phyloP scores from a whole-genome alignment of 257 asterid genomes.

The Fraxinus quadrangulata region DNA sequence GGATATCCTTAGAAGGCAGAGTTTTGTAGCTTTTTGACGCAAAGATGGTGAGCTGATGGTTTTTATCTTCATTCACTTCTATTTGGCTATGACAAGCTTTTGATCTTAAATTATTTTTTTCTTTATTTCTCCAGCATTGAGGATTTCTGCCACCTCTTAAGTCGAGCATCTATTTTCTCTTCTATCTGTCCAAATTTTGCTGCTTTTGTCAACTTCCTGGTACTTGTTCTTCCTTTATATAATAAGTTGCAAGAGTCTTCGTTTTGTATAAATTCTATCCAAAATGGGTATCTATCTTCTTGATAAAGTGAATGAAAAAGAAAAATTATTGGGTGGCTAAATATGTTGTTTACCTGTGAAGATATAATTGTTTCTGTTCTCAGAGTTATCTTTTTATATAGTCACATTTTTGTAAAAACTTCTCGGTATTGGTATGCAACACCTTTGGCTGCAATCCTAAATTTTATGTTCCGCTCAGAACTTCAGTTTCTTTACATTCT shows the following conservation, averaged over 20 bases:
- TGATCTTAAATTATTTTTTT: neutral
- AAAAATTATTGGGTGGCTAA: too few relatives aligned
- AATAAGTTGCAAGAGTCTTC: neutral
- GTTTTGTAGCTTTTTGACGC: constrained; percentile 1
- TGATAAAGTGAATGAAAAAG: neutral
- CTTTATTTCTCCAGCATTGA: neutral
- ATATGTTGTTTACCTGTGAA: neutral
- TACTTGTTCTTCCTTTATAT: neutral
- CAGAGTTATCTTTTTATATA: too few relatives aligned
- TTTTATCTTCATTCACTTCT: neutral
- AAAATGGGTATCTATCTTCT: neutral
- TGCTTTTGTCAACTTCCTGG: neutral
- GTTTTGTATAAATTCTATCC: neutral
- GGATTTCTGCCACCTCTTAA: too few relatives aligned
- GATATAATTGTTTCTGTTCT: neutral
- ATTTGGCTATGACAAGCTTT: constrained; percentile 4
- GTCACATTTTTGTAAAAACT: too few relatives aligned
- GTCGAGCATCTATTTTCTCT: too few relatives aligned
- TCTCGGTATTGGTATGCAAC: too few relatives aligned
- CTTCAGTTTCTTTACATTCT: neutral
- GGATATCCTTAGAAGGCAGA: neutral
- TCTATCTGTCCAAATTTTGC: too few relatives aligned
- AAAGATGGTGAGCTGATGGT: neutral
- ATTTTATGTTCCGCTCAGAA: neutral
- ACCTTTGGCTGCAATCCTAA: too few relatives aligned